Percentiles rank a stretch among this genome's conserved stretches.
phyloP scores from a whole-genome alignment of 495 filamentous ascomycete species.

The Penicillium coprophilum region DNA sequence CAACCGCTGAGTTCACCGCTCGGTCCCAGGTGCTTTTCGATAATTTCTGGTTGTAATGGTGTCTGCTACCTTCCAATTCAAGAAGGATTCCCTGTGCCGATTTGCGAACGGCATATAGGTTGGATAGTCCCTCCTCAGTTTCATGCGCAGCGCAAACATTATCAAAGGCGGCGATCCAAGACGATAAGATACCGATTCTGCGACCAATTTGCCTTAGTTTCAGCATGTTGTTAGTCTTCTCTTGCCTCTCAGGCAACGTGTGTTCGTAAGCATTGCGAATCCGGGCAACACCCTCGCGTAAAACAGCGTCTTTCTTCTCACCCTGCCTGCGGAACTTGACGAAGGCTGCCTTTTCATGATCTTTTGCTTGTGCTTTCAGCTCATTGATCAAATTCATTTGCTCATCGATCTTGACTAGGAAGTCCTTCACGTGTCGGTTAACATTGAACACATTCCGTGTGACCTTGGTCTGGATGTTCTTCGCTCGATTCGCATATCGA shows the following conservation, averaged over 20 bases:
- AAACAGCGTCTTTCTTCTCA: slow-evolving; percentile 74
- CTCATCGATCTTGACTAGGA: slow-evolving; percentile 95
- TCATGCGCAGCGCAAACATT: slow-evolving; percentile 70
- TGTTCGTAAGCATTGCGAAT: slow-evolving; percentile 85
- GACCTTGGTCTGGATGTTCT: slow-evolving; percentile 99
- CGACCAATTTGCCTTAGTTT: slow-evolving; percentile 80
- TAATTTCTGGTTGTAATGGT: slow-evolving; percentile 83
- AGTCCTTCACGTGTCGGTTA: slow-evolving; percentile 98
- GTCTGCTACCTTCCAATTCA: slow-evolving; percentile 84
- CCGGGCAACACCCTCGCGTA: slow-evolving; percentile 78
- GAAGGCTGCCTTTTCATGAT: slow-evolving; percentile 83
- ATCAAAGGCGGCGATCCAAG: slow-evolving; percentile 94
- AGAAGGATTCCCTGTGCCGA: slow-evolving; percentile 82
- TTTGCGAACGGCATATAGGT: slow-evolving; percentile 75
- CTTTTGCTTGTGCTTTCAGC: slow-evolving; percentile 86
- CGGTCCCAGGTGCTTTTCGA: slow-evolving; percentile 82
- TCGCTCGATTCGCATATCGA: slow-evolving; percentile 95
- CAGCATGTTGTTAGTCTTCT: slow-evolving; percentile 76
- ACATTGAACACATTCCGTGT: slow-evolving; percentile 99
- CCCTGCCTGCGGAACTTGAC: slow-evolving; percentile 84
- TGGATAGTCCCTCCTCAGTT: slow-evolving; percentile 62
- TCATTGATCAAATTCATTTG: slow-evolving; percentile 93
- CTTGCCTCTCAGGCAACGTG: slow-evolving; percentile 71
- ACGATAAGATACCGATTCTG: slow-evolving; percentile 76
- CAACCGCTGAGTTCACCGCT: slow-evolving; percentile 79